phyloP scores from a whole-genome alignment of 2,329 filamentous ascomycete species.

The Colletotrichum noveboracense region DNA sequence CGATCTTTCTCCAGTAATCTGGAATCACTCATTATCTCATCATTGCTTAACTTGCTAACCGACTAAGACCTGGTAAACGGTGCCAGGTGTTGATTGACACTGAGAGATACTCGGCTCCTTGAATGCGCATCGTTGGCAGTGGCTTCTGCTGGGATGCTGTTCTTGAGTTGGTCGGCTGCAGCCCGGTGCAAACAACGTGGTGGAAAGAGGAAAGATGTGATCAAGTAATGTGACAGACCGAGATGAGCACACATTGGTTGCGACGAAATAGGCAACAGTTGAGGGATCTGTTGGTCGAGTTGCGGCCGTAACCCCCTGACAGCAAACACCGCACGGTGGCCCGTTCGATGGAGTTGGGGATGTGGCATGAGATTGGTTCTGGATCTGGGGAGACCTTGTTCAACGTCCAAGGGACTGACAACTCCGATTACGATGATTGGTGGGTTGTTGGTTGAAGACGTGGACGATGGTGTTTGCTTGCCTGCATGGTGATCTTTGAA shows the following conservation, averaged over 20 bases:
- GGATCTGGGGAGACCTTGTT: not conserved
- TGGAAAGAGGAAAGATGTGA: not conserved
- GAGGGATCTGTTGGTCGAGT: not conserved
- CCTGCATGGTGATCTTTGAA: not conserved
- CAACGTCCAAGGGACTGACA: not conserved
- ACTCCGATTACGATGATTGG: not conserved
- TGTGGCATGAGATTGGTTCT: not conserved
- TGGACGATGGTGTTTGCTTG: not conserved
- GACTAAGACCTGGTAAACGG: not conserved
- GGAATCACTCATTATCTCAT: not conserved
- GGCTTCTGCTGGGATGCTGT: not conserved
- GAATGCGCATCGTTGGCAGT: not conserved
- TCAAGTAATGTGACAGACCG: not conserved
- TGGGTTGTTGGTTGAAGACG: not conserved
- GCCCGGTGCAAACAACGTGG: not conserved
- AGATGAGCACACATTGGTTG: not conserved
- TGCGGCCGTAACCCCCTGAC: not conserved
- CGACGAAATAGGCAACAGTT: not conserved
- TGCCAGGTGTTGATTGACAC: not conserved
- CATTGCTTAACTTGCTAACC: not conserved
- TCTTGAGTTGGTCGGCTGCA: not conserved
- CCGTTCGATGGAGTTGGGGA: not conserved
- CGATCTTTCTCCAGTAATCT: not conserved
- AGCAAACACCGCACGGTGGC: not conserved
- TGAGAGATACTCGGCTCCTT: not conserved